Evolutionary conservation across 768 basidiomycete species (phyloP).

Genomic region (Macrolepiota albuminosa): DNA sequence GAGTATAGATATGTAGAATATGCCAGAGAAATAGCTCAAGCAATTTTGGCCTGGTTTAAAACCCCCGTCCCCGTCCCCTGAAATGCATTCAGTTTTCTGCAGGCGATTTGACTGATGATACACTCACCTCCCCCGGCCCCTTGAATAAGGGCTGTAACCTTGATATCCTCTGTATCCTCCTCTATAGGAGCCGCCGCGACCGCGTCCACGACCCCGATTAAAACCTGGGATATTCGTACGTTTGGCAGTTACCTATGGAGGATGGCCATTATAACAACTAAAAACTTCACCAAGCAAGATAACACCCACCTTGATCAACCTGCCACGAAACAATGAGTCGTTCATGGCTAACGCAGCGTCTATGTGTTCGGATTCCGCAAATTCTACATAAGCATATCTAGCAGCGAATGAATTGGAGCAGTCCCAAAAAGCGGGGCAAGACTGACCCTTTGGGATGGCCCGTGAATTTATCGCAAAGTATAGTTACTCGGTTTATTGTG

Average conservation of each 20-base stretch:
- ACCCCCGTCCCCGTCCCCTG: conserved; percentile 65
- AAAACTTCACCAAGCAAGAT: not conserved
- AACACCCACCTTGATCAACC: conserved; percentile 75
- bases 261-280: not conserved
- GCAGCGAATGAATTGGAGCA: not conserved
- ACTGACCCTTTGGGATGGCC: conserved; percentile 96
- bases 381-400: conserved; percentile 98
- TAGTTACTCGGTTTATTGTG: conserved; percentile 97
- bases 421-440: not conserved
- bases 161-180: conserved; percentile 44
- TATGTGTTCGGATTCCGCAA: conserved; percentile 88
- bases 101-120: not conserved
- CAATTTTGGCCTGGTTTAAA: conserved; percentile 26
- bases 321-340: conserved; percentile 92
- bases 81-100: not conserved
- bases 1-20: conserved; percentile 15
- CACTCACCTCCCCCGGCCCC: conserved; percentile 70
- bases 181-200: conserved; percentile 49
- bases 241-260: conserved; percentile 81
- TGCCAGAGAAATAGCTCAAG: conserved; percentile 2
- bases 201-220: conserved; percentile 77
- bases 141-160: conserved; percentile 60
- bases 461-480: conserved; percentile 99
- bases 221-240: conserved; percentile 95
- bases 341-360: conserved; percentile 90